phyloP scores from a whole-genome alignment of 1,284 basidiomycete genomes.

The Rhodotorula sp. region DNA sequence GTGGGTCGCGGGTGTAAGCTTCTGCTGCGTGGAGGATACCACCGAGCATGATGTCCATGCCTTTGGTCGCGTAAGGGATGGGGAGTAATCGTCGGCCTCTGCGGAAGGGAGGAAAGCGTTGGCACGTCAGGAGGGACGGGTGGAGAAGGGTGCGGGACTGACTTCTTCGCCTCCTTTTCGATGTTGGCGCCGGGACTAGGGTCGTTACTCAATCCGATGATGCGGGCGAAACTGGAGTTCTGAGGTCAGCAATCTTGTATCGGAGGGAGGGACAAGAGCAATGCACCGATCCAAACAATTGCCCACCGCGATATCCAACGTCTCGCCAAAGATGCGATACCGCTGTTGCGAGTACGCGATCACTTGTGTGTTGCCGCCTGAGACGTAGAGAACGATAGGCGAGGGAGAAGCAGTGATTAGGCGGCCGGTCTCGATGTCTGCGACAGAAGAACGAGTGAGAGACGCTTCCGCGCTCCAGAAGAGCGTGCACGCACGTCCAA shows the following conservation, averaged over 20 bases:
- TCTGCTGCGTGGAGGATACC: constrained; percentile 88
- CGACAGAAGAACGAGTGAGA: not conserved
- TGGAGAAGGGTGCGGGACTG: constrained; percentile 41
- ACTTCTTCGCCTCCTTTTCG: constrained; percentile 91
- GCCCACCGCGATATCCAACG: constrained; percentile 96
- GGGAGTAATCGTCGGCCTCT: constrained; percentile 65
- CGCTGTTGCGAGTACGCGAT: constrained; percentile 97
- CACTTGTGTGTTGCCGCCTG: constrained; percentile 98
- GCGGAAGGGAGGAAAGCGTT: not conserved
- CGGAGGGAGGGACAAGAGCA: not conserved
- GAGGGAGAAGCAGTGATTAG: constrained; percentile 92
- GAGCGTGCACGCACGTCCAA: constrained; percentile 72
- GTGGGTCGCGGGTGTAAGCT: constrained; percentile 64
- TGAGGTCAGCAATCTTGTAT: not conserved
- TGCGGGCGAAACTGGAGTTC: constrained; percentile 68
- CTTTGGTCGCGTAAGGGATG: constrained; percentile 95
- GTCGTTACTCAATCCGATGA: constrained; percentile 94
- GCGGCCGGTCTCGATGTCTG: constrained; percentile 98
- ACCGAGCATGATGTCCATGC: constrained; percentile 96
- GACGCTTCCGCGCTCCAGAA: not conserved
- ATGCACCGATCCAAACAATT: constrained; percentile 84
- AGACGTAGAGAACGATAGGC: constrained; percentile 97
- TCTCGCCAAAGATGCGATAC: constrained; percentile 98
- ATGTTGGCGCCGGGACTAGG: constrained; percentile 99
- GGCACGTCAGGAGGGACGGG: not conserved